These are phyloP conservation scores for Penicillium paneum DNA, from an alignment of 2,329 filamentous ascomycete genomes.

Conservation along the genomic window DNA sequence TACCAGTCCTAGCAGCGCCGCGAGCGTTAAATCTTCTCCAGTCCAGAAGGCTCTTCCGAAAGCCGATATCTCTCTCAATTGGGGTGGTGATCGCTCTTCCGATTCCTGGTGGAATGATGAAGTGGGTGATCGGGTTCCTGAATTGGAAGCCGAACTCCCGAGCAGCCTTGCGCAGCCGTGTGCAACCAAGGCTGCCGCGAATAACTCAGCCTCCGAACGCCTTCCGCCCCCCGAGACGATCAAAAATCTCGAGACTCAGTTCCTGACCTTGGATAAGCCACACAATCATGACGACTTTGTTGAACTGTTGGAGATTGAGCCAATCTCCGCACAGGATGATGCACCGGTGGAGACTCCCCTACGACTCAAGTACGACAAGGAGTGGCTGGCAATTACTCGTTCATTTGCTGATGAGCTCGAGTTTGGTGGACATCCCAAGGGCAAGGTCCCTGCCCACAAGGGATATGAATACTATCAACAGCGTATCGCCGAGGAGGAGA, in stretches of 20 bases:
- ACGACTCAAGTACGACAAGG: slow-evolving; percentile 75
- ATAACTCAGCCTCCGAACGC: not conserved
- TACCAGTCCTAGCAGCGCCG: not conserved
- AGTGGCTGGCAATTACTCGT: slow-evolving; percentile 93
- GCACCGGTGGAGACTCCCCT: slow-evolving; percentile 46
- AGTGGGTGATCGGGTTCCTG: slow-evolving; percentile 42
- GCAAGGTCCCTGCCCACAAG: slow-evolving; percentile 56
- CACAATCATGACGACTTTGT: slow-evolving; percentile 71
- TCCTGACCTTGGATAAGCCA: slow-evolving; percentile 87
- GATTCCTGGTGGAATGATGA: slow-evolving; percentile 3
- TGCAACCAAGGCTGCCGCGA: slow-evolving; percentile 25
- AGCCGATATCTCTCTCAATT: not conserved
- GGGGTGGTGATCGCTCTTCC: not conserved
- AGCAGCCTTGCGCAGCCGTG: slow-evolving; percentile 61
- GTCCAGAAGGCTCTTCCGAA: not conserved
- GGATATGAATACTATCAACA: slow-evolving; percentile 67
- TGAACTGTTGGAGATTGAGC: slow-evolving; percentile 66
- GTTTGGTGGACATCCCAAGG: slow-evolving; percentile 57
- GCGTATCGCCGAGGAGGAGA: slow-evolving; percentile 65
- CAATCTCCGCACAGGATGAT: slow-evolving; percentile 40
- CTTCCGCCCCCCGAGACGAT: slow-evolving; percentile 53
- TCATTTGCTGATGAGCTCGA: slow-evolving; percentile 66
- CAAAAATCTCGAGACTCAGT: slow-evolving; percentile 73
- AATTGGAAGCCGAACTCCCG: slow-evolving; percentile 68
- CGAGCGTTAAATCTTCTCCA: not conserved